phyloP scores from a whole-genome alignment of 1,284 basidiomycete genomes.

The Tilletia caries region DNA sequence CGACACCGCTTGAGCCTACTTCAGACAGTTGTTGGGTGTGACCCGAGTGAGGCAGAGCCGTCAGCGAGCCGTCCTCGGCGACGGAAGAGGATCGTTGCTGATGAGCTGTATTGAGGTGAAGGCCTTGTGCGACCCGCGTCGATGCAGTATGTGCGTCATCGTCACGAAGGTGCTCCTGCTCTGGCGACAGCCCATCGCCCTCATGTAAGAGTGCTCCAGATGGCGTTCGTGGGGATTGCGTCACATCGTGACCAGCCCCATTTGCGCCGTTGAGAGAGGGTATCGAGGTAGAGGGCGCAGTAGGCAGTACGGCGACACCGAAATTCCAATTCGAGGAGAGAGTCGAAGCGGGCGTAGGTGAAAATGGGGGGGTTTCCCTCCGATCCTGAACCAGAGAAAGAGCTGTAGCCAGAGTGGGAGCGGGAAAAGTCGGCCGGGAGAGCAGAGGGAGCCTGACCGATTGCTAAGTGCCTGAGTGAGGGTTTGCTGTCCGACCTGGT shows the following conservation, averaged over 20 bases:
- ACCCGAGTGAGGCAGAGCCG: background rate
- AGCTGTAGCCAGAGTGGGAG: too few species aligned
- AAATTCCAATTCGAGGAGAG: constrained; percentile 3
- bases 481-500: too few species aligned
- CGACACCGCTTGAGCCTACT: background rate
- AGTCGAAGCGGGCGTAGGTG: background rate
- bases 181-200: background rate
- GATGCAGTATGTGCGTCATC: background rate
- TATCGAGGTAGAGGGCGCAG: background rate
- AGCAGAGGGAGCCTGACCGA: too few species aligned
- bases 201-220: background rate
- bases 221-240: background rate
- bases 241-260: background rate
- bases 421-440: too few species aligned
- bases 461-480: too few species aligned
- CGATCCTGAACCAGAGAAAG: too few species aligned
- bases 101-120: background rate
- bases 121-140: background rate
- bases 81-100: background rate
- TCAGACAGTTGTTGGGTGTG: background rate
- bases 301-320: background rate
- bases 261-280: background rate
- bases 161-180: background rate
- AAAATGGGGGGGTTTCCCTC: too few species aligned
- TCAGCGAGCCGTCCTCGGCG: background rate